A percentile compares a stretch with the other conserved stretches of the same genome.
Conservation (phyloP, 2,329 filamentous ascomycete genomes). For the Ophiocordyceps sinensis region DNA sequence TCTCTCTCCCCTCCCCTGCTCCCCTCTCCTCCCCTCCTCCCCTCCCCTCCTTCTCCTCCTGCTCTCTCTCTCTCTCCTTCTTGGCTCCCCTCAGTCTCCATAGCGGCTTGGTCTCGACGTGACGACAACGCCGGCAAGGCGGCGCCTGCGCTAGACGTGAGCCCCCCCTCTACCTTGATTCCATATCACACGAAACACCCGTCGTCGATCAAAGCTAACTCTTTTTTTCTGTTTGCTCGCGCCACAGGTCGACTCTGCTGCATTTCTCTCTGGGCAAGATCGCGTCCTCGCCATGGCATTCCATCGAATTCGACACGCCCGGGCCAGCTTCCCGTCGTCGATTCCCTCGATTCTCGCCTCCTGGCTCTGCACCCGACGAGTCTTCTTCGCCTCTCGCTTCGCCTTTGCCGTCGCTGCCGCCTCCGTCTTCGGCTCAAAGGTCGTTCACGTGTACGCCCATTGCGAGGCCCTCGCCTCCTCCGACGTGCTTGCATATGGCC, state of each 20-base stretch:
- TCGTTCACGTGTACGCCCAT: constrained; percentile 17
- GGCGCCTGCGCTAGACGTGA: too few relatives aligned
- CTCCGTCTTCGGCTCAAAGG: constrained; percentile 16
- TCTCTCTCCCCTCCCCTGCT: too few relatives aligned
- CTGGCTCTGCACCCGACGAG: not conserved
- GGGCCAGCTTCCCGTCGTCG: not conserved
- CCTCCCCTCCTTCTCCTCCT: not conserved
- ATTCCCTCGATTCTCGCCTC: not conserved
- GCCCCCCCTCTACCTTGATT: too few relatives aligned
- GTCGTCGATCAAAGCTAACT: too few relatives aligned
- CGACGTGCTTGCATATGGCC: constrained; percentile 15
- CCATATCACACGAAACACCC: too few relatives aligned
- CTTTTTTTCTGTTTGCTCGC: too few relatives aligned
- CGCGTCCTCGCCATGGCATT: not conserved
- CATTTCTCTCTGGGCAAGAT: too few relatives aligned
- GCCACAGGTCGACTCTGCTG: too few relatives aligned
- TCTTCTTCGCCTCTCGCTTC: constrained; percentile 8
- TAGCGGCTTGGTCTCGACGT: too few relatives aligned
- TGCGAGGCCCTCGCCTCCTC: constrained; percentile 13
- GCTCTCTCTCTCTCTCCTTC: too few relatives aligned
- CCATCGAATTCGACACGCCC: not conserved
- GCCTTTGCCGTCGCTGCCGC: constrained; percentile 17
- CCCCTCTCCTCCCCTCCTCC: not conserved
- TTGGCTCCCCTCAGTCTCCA: too few relatives aligned
- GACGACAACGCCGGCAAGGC: too few relatives aligned